Percentiles rank a stretch among this genome's conserved stretches.
phyloP scores from a whole-genome alignment of 129 eudicot genomes.

The Dittrichia graveolens region DNA sequence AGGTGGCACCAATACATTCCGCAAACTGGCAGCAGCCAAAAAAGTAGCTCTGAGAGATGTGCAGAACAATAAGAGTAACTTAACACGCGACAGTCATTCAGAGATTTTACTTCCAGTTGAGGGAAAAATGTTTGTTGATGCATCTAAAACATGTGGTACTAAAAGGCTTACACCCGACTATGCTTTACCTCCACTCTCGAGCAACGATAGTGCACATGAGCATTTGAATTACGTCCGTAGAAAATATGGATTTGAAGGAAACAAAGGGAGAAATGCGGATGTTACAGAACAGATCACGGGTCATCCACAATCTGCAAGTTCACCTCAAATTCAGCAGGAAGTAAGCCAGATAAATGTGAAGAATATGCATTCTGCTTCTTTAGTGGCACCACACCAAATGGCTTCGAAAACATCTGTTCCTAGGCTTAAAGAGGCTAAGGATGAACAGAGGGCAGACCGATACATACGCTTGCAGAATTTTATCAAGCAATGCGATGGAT shows the following conservation, averaged over 20 bases:
- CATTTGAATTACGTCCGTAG: slow-evolving; percentile 47
- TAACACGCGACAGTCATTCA: slow-evolving; percentile 33
- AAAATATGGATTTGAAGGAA: slow-evolving; percentile 55
- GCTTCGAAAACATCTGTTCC: slow-evolving; percentile 36
- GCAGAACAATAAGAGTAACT: slow-evolving; percentile 52
- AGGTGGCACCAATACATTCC: slow-evolving; percentile 30
- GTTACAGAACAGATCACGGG: slow-evolving; percentile 32
- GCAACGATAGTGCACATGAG: slow-evolving; percentile 47
- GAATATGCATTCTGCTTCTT: slow-evolving; percentile 35
- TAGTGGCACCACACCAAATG: slow-evolving; percentile 37
- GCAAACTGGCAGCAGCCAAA: slow-evolving; percentile 49
- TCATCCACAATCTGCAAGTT: slow-evolving; percentile 24
- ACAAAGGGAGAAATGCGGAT: slow-evolving; percentile 41
- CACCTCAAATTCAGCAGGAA: slow-evolving; percentile 33
- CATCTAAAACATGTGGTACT: slow-evolving; percentile 53
- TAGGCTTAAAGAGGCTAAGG: slow-evolving; percentile 33
- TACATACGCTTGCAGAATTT: slow-evolving; percentile 61
- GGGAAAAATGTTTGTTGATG: slow-evolving; percentile 41
- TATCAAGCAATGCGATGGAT: slow-evolving; percentile 68
- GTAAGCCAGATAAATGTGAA: slow-evolving; percentile 37
- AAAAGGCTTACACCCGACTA: slow-evolving; percentile 63
- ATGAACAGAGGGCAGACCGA: slow-evolving; percentile 56
- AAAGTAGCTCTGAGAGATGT: slow-evolving; percentile 67
- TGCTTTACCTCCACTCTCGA: slow-evolving; percentile 41
- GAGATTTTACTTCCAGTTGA: slow-evolving; percentile 37